Percentiles rank a stretch among this genome's conserved stretches.
phyloP scores from a whole-genome alignment of 2,329 filamentous ascomycete genomes.

The Grosmannia penicillata region DNA sequence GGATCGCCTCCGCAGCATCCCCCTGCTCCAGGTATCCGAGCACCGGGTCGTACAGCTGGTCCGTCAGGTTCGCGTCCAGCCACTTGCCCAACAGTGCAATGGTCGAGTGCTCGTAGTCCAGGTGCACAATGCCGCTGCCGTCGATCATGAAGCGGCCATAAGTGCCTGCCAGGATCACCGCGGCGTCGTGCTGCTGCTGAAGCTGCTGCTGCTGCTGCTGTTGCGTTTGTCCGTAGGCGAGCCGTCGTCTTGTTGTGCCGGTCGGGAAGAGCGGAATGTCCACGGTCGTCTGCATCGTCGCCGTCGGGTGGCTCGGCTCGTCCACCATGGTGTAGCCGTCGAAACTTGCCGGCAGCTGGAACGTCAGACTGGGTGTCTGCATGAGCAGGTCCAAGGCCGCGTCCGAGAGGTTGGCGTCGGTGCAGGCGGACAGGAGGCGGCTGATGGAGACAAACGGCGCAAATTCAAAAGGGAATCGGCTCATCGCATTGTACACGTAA shows the following conservation, averaged over 20 bases:
- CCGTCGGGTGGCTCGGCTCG: slow-evolving; percentile 59
- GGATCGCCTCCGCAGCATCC: slow-evolving; percentile 58
- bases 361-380: slow-evolving; percentile 59
- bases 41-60: slow-evolving; percentile 36
- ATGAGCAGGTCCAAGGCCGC: slow-evolving; percentile 50
- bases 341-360: slow-evolving; percentile 58
- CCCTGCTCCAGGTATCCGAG: slow-evolving; percentile 41
- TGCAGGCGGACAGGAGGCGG: slow-evolving; percentile 44
- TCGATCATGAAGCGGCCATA: slow-evolving; percentile 63
- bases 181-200: slow-evolving; percentile 14
- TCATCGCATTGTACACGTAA: slow-evolving; percentile 53
- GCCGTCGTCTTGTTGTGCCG: slow-evolving; percentile 27
- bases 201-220: slow-evolving; percentile 22
- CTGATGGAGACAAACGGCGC: slow-evolving; percentile 26
- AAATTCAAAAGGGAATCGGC: slow-evolving; percentile 76
- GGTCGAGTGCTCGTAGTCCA: slow-evolving; percentile 68
- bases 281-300: slow-evolving; percentile 54
- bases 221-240: slow-evolving; percentile 25
- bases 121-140: slow-evolving; percentile 57
- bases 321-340: slow-evolving; percentile 61
- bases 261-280: slow-evolving; percentile 49
- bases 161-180: slow-evolving; percentile 52
- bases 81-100: slow-evolving; percentile 66
- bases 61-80: slow-evolving; percentile 50
- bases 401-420: slow-evolving; percentile 20